Evolutionary conservation across 2,329 filamentous ascomycete genomes (phyloP).

Genomic region (Cyphellophora europaea): DNA sequence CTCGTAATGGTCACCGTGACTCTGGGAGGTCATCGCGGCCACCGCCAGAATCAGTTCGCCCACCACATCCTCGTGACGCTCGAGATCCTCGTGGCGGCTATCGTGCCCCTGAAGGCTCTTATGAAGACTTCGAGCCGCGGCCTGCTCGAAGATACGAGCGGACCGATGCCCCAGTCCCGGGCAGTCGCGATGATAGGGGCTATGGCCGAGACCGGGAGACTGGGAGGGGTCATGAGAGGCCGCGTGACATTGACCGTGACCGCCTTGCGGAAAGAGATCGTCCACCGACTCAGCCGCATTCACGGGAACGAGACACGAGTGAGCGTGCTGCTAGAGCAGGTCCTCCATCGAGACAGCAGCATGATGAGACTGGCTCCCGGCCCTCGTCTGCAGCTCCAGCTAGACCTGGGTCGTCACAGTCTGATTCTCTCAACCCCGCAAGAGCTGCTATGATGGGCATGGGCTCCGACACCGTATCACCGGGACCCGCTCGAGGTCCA

Average conservation of each 20-base stretch:
- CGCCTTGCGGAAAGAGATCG: conserved; percentile 14
- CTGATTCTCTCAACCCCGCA: conserved; percentile 17
- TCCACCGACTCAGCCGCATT: conserved; percentile 16
- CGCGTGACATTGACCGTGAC: conserved; percentile 11
- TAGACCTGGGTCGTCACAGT: conserved; percentile 11
- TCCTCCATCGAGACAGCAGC: conserved; percentile 9
- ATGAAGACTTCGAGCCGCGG: conserved; percentile 25
- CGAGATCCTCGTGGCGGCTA: conserved; percentile 28
- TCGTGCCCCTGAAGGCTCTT: conserved; percentile 26
- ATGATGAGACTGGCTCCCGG: conserved; percentile 7
- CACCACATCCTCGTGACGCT: conserved; percentile 15
- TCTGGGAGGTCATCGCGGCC: conserved; percentile 26
- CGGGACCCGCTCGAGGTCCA: conserved; percentile 7
- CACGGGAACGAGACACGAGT: conserved; percentile 20
- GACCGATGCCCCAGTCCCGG: conserved; percentile 19
- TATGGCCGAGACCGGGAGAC: conserved; percentile 14
- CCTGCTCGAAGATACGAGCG: conserved; percentile 28
- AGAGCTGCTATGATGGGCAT: conserved; percentile 22
- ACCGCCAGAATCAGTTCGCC: not conserved
- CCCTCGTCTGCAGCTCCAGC: conserved; percentile 15
- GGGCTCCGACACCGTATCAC: conserved; percentile 10
- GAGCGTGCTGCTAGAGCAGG: conserved; percentile 12
- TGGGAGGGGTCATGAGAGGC: conserved; percentile 5
- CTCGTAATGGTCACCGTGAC: conserved; percentile 25
- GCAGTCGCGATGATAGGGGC: conserved; percentile 14